Evolutionary conservation across 305 asterid genomes (phyloP).

Genomic region (Stenogyne calaminthoides): DNA sequence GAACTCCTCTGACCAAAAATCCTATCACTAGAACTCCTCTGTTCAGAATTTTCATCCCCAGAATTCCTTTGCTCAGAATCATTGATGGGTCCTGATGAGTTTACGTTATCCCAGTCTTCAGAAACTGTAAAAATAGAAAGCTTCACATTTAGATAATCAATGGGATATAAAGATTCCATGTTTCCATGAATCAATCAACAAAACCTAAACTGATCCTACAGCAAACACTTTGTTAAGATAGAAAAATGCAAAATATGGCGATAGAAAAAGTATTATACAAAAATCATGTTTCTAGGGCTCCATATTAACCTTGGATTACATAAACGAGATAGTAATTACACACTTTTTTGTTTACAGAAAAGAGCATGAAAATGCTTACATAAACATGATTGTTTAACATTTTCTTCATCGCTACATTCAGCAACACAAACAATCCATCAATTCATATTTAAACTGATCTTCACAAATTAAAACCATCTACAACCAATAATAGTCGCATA

Average conservation of each 20-base stretch:
- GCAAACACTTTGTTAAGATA: background rate
- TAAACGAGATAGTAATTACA: background rate
- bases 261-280: background rate
- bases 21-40: constrained; percentile 26
- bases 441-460: background rate
- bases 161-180: constrained; percentile 1
- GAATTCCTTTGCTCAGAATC: constrained; percentile 42
- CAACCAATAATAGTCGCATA: background rate
- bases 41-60: constrained; percentile 29
- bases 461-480: background rate
- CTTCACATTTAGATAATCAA: background rate
- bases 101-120: constrained; percentile 30
- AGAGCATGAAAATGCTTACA: background rate
- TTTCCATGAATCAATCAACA: background rate
- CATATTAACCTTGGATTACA: background rate
- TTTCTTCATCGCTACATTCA: background rate
- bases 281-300: background rate
- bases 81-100: constrained; percentile 43
- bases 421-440: constrained; percentile 3
- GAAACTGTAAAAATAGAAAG: constrained; percentile 25
- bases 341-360: background rate
- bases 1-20: constrained; percentile 40
- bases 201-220: background rate
- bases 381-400: background rate
- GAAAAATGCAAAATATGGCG: background rate